Conservation (phyloP, 371 early-diverging fungal species). For the Mortierella sp. region DNA sequence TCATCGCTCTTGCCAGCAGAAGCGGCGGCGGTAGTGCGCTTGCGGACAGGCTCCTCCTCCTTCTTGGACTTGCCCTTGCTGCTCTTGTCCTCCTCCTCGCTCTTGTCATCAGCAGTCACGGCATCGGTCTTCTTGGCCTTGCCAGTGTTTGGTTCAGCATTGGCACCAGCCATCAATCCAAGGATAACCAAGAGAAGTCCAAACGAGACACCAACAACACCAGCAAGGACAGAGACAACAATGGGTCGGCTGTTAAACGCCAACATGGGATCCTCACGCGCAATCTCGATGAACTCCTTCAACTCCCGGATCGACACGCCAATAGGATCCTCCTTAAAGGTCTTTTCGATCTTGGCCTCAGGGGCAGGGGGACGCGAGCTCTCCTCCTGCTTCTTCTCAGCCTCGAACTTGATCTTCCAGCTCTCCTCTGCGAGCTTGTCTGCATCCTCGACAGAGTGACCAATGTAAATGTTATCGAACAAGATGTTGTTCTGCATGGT, state of each 20-base stretch:
- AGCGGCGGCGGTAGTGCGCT: conserved; percentile 12
- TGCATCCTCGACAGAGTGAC: conserved; percentile 73
- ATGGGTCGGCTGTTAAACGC: conserved; percentile 55
- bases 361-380: conserved; percentile 35
- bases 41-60: conserved; percentile 13
- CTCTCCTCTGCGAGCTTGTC: conserved; percentile 59
- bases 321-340: conserved; percentile 21
- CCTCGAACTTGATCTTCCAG: conserved; percentile 68
- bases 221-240: conserved; percentile 52
- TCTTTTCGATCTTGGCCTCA: conserved; percentile 34
- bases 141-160: conserved; percentile 9
- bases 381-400: conserved; percentile 63
- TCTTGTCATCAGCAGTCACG: conserved; percentile 29
- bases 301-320: conserved; percentile 18
- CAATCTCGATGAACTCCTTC: conserved; percentile 43
- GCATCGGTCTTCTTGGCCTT: conserved; percentile 48
- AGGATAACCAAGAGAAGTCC: conserved; percentile 48
- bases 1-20: conserved; percentile 1
- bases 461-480: conserved; percentile 91
- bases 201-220: conserved; percentile 25
- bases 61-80: conserved; percentile 8
- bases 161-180: conserved; percentile 27
- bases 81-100: conserved; percentile 12
- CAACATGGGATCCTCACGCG: conserved; percentile 52
- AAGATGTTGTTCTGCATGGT: conserved; percentile 89